Percentiles rank a stretch among this genome's conserved stretches.
Evolutionary conservation across 495 filamentous ascomycete genomes (phyloP).

Genomic region (Penicillium taxi): DNA sequence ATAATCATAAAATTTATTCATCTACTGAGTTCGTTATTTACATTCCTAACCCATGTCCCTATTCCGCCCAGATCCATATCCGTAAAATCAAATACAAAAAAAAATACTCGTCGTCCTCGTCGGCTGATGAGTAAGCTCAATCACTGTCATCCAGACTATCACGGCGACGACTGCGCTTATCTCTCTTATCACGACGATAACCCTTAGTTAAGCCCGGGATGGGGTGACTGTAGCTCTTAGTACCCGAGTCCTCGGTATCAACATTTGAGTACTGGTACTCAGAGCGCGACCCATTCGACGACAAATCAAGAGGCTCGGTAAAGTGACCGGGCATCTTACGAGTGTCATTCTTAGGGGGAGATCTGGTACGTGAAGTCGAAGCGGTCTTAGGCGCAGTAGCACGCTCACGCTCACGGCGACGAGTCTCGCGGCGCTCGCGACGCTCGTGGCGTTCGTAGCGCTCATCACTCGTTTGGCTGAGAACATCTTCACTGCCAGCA

Average conservation of each 20-base stretch:
- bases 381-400: slow-evolving; percentile 17
- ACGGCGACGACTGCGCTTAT: slow-evolving; percentile 17
- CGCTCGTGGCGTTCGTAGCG: slow-evolving; percentile 30
- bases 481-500: slow-evolving; percentile 45
- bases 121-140: slow-evolving; percentile 25
- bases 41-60: too few species aligned
- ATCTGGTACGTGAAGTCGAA: slow-evolving; percentile 31
- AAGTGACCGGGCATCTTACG: slow-evolving; percentile 44
- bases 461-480: slow-evolving; percentile 49
- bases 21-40: slow-evolving; percentile 12
- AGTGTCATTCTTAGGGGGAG: slow-evolving; percentile 31
- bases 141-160: slow-evolving; percentile 53
- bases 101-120: too few species aligned
- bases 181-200: slow-evolving; percentile 37
- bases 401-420: not conserved
- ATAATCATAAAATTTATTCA: too few species aligned
- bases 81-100: slow-evolving; percentile 4
- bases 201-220: slow-evolving; percentile 63
- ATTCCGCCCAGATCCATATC: slow-evolving; percentile 3
- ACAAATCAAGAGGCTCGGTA: slow-evolving; percentile 48
- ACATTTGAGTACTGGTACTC: slow-evolving; percentile 43
- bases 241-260: slow-evolving; percentile 55
- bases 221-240: slow-evolving; percentile 71
- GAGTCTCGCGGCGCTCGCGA: slow-evolving; percentile 20
- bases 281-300: slow-evolving; percentile 35